Evolutionary conservation across 176 grass and related monocot species (phyloP), one percentile per base, ranked within the genome.

Genomic region (Thinopyrum elongatum): DNA sequence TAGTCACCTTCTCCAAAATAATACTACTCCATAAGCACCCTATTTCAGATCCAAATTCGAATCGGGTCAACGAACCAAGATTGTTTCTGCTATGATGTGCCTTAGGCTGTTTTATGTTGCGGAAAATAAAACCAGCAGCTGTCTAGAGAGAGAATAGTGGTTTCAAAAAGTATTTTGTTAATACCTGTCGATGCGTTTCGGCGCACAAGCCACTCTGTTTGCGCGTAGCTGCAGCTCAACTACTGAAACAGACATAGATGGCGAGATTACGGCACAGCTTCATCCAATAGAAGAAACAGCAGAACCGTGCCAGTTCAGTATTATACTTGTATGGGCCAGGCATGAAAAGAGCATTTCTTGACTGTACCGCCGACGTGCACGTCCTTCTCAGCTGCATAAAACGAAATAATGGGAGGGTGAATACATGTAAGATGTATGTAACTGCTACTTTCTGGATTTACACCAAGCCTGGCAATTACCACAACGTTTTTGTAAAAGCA

Each of bases 271-370:
- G 31, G 27, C 70, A 69, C 19, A 57, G 70, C 78, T 35, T 46
- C 74, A 81, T 85, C 77, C 28, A 30, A 29, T 30, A 55, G n/a
- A 42, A 27, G 15, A 70, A 79, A 72, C 11, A 77, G 12, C n/a
- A 30, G 2, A 41, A 41, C 12, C 27, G 0, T 72, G 80, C 22
- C 35, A 62, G 49, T 88, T 49, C 22, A 62, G 64, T 36, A 63
- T 68, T 25, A 74, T 51, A 49, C 34, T 26, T 35, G 87, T 35
- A 74, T 65, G 81, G 66, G 53, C 87, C 57, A 74, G 73, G 42
- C 27, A 9, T 78, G 80, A 82, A 76, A 31, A 15, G 22, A 83
- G 39, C 38, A 39, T 84, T 34, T 34, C 39, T 70, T 19, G 29
- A 59, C 30, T 23, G 78, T 12, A 41, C 57, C 10, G 39, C 19